phyloP scores from a whole-genome alignment of 306 rosid species.

The Rosa lucieae region DNA sequence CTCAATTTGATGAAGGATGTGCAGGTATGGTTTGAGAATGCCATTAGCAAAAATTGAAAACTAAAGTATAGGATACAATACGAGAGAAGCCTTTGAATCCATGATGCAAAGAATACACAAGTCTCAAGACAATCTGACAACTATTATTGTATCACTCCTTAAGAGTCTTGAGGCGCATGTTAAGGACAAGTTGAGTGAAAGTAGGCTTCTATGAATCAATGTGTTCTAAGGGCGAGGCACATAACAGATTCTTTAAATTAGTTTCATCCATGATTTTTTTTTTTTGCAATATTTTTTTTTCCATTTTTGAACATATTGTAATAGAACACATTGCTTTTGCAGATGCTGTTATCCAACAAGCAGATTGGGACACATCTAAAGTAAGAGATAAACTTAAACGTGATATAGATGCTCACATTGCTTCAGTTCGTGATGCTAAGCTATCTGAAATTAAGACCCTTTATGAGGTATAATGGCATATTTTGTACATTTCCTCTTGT shows the following conservation, averaged over 20 bases:
- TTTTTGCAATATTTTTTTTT: background rate
- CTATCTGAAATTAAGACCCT: conserved; percentile 67
- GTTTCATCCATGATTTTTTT: conserved; percentile 11
- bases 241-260: conserved; percentile 8
- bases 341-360: conserved; percentile 76
- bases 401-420: conserved; percentile 81
- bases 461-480: conserved; percentile 57
- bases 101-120: background rate
- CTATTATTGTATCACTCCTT: conserved; percentile 3
- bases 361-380: conserved; percentile 84
- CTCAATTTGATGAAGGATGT: conserved; percentile 64
- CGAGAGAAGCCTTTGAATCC: background rate
- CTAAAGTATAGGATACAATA: conserved; percentile 12
- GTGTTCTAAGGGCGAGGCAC: conserved; percentile 6
- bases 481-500: conserved; percentile 10
- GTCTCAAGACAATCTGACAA: background rate
- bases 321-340: conserved; percentile 40
- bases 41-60: conserved; percentile 15
- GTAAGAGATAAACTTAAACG: conserved; percentile 83
- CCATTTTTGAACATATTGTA: conserved; percentile 12
- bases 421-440: conserved; percentile 65
- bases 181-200: background rate
- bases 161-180: conserved; percentile 8
- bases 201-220: background rate
- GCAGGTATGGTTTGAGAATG: conserved; percentile 53